Evolutionary conservation across 2,329 filamentous ascomycete species (phyloP), one percentile per base, ranked within the genome.

Genomic region (Colletotrichum musae): DNA sequence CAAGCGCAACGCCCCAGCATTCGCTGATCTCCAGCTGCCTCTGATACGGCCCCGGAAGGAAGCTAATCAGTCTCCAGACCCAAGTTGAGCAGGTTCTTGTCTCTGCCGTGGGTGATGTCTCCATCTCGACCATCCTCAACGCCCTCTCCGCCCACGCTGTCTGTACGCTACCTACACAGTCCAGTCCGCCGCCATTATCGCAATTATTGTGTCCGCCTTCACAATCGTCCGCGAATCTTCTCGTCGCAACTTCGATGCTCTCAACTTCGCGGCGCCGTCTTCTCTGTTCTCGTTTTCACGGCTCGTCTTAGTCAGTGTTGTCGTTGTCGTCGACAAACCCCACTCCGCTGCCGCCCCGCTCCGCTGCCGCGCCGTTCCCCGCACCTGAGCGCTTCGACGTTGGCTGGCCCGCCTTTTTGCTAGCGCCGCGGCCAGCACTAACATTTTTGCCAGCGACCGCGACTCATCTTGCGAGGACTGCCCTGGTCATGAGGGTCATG

Each of bases 221-320:
- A 86, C 86, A 65, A 78, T 84, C n/a, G 76, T 85, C n/a, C 83
- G 83, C 2, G 82, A 82, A 1, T 85, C 81, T 87, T 50, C 84
- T 18, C 85, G 2, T 78, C 85, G 9, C 86, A 85, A 0, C 79
- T 88, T 59, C 83, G 78, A 24, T 24, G 21, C 21, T 24, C 21
- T 50, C 75, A 87, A 54, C 77, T 62, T 67, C 24, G 52, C 24
- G 52, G 63, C 77, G 2, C 81, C 79, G 82, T 83, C 26, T 62
- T 83, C 21, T 7, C 28, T 32, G 28, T 32, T 7, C 7, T 32
- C 28, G 28, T 32, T 9, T 9, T 32, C 28, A 32, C 21, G 21
- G 21, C 85, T 81, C 32, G 87, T 87, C 66, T 72, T 86, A 6
- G 75, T 85, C 39, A 84, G 85, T 3, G 85, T 80, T 48, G 84